phyloP scores from a whole-genome alignment of 2,329 filamentous ascomycete genomes.

The Colletotrichum liaoningense region DNA sequence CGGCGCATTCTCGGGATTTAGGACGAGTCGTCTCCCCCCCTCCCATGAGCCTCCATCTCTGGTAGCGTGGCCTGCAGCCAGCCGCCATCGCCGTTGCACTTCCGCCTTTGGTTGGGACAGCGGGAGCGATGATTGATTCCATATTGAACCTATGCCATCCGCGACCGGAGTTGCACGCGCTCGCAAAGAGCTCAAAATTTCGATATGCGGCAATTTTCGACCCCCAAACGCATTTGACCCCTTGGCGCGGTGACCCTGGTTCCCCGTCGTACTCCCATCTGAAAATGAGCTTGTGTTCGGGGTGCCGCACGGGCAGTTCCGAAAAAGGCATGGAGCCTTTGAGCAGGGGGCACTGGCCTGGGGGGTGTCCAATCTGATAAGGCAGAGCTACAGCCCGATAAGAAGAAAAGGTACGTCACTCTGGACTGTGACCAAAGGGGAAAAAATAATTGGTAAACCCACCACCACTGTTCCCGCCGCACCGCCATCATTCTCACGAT shows the following conservation, averaged over 20 bases:
- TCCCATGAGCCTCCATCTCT: neutral
- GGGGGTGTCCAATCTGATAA: constrained; percentile 21
- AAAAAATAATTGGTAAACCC: neutral
- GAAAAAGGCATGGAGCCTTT: constrained; percentile 20
- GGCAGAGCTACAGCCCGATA: neutral
- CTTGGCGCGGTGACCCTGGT: constrained; percentile 9
- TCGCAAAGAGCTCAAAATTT: neutral
- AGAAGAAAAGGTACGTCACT: constrained; percentile 23
- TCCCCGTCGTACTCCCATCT: constrained; percentile 19
- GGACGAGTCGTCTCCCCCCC: neutral
- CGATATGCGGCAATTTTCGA: neutral
- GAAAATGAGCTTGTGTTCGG: constrained; percentile 28
- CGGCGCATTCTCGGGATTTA: constrained; percentile 27
- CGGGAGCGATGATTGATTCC: neutral
- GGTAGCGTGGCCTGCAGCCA: neutral
- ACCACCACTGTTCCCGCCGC: neutral
- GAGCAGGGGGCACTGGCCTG: constrained; percentile 19
- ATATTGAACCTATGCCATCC: neutral
- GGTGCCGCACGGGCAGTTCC: constrained; percentile 32
- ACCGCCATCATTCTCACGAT: neutral
- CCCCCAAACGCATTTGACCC: neutral
- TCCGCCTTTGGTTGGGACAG: neutral
- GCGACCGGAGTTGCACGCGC: neutral
- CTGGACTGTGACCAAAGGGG: neutral
- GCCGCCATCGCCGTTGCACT: neutral